A percentile compares a stretch with the other conserved stretches of the same genome.
Conservation (phyloP, 2,329 filamentous ascomycete species). For the Ceratocystis papillata region DNA sequence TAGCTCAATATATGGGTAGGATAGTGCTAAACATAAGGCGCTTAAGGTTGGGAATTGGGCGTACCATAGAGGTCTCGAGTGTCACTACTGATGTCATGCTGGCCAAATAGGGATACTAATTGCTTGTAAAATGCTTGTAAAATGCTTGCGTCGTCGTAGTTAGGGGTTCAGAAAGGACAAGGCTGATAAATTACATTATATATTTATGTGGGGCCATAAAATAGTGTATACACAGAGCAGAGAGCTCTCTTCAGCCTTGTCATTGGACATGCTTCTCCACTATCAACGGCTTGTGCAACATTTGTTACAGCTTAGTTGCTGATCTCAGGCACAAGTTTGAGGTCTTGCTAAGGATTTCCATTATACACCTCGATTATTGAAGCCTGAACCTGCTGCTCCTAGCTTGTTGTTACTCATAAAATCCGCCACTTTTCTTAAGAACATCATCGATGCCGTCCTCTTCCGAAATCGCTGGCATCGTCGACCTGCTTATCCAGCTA, state of each 20-base stretch:
- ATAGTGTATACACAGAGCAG: no score
- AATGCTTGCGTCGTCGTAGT: not conserved
- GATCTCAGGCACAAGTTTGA: no score
- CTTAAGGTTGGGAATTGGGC: constrained; percentile 23
- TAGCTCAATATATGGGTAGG: not conserved
- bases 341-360: no score
- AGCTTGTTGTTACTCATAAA: not conserved
- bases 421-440: not conserved
- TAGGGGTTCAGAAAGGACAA: not conserved
- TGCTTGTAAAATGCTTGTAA: not conserved
- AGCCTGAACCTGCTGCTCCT: not conserved
- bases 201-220: not conserved
- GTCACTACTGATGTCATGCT: constrained; percentile 66
- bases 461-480: constrained; percentile 4
- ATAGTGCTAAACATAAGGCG: no score
- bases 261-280: not conserved
- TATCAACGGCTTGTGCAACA: not conserved
- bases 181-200: not conserved
- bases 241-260: not conserved
- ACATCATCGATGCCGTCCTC: not conserved
- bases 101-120: not conserved
- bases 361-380: not conserved
- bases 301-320: no score
- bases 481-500: constrained; percentile 32
- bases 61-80: constrained; percentile 77